Percentiles rank a stretch among this genome's conserved stretches.
Conservation (phyloP, 495 filamentous ascomycete species). For the Penicillium herquei region DNA sequence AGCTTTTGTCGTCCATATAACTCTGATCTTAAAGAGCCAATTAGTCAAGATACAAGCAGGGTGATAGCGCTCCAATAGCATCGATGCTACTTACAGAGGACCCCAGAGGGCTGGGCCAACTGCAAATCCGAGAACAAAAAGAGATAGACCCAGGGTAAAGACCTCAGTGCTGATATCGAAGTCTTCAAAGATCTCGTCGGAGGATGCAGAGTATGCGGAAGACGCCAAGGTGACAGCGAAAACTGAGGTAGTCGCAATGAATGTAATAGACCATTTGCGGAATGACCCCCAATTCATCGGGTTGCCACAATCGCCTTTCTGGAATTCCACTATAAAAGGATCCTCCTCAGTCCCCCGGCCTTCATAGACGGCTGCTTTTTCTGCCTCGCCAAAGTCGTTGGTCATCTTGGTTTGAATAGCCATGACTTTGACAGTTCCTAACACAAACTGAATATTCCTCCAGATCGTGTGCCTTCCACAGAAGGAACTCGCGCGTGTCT, state of each 20-base stretch:
- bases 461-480: not conserved
- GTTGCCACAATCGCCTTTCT: constrained; percentile 59
- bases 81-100: constrained; percentile 18
- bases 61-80: too few relatives aligned
- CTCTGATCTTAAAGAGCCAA: constrained; percentile 31
- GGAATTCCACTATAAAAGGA: constrained; percentile 67
- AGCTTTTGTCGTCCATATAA: constrained; percentile 47
- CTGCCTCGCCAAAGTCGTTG: constrained; percentile 1
- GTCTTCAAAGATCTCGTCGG: constrained; percentile 31
- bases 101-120: constrained; percentile 43
- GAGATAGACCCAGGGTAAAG: constrained; percentile 45
- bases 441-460: not conserved
- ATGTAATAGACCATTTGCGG: constrained; percentile 21
- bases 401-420: not conserved
- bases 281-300: constrained; percentile 49
- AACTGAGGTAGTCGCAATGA: constrained; percentile 16
- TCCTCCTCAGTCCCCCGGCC: constrained; percentile 56
- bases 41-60: constrained; percentile 1
- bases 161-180: constrained; percentile 43
- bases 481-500: too few relatives aligned
- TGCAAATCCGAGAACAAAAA: constrained; percentile 52
- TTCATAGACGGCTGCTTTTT: constrained; percentile 5
- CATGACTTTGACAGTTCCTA: not conserved
- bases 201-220: constrained; percentile 44
- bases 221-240: constrained; percentile 31